Conservation (phyloP, 1,284 basidiomycete genomes). For the Boletus sp. region DNA sequence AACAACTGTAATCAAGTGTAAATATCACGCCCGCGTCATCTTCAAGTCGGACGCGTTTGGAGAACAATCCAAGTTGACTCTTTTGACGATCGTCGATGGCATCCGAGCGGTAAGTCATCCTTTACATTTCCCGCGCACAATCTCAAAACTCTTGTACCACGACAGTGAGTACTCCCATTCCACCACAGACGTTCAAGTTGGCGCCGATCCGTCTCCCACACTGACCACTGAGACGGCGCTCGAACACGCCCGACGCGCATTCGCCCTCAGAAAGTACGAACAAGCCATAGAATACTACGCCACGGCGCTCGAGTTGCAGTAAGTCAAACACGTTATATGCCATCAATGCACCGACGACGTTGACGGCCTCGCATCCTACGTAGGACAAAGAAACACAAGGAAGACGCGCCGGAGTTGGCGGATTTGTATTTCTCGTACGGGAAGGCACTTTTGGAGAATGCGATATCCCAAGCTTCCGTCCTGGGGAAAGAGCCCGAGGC, state of each 20-base stretch:
- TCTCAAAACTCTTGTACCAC: not conserved
- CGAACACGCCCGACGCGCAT: constrained; percentile 79
- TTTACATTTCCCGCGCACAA: not conserved
- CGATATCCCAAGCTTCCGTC: constrained; percentile 76
- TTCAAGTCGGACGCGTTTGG: constrained; percentile 12
- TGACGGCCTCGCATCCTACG: not conserved
- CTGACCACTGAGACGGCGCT: constrained; percentile 54
- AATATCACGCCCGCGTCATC: constrained; percentile 23
- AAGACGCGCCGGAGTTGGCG: constrained; percentile 73
- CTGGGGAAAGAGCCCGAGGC: constrained; percentile 75
- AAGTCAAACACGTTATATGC: constrained; percentile 17
- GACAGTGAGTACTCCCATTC: constrained; percentile 8
- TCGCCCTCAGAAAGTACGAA: constrained; percentile 83
- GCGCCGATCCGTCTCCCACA: constrained; percentile 15
- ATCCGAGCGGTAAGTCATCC: constrained; percentile 19
- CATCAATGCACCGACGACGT: constrained; percentile 22
- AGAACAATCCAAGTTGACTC: no score
- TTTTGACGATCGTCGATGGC: constrained; percentile 24
- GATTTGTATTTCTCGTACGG: constrained; percentile 85
- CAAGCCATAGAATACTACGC: constrained; percentile 83
- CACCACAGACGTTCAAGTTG: not conserved
- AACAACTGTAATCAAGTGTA: constrained; percentile 12
- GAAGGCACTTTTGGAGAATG: constrained; percentile 83
- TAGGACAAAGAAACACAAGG: constrained; percentile 69
- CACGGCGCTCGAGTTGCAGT: constrained; percentile 80